Evolutionary conservation across 805 yeast species (phyloP).

Genomic region (Candida boleticola): DNA sequence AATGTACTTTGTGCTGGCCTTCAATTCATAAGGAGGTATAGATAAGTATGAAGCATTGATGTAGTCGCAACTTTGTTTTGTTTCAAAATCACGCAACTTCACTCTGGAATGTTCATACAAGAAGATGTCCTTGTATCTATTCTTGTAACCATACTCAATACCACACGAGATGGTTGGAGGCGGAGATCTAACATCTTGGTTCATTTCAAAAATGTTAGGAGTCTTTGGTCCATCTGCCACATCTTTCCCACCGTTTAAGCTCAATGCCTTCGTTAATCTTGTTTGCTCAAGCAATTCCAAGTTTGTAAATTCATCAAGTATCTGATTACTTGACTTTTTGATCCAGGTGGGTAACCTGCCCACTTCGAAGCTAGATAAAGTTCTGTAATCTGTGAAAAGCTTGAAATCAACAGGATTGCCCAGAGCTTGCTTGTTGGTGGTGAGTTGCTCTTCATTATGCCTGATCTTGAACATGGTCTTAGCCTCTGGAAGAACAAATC

Average conservation of each 20-base stretch:
- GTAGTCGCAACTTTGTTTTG: constrained; percentile 47
- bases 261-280: constrained; percentile 49
- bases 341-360: constrained; percentile 57
- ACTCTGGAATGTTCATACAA: constrained; percentile 88
- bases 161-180: constrained; percentile 63
- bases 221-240: background rate
- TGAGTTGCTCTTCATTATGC: constrained; percentile 49
- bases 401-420: constrained; percentile 8
- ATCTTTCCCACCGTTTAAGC: constrained; percentile 4
- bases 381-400: constrained; percentile 6
- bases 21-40: constrained; percentile 27
- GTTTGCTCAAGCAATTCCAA: constrained; percentile 70
- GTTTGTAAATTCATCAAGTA: constrained; percentile 48
- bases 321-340: constrained; percentile 12
- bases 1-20: constrained; percentile 35
- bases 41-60: constrained; percentile 82
- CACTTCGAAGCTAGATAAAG: constrained; percentile 15
- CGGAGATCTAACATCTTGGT: constrained; percentile 5
- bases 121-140: constrained; percentile 84
- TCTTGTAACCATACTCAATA: constrained; percentile 75
- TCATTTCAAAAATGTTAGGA: no score
- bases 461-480: constrained; percentile 39
- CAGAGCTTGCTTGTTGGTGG: constrained; percentile 10
- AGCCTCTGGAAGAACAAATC: constrained; percentile 51
- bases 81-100: constrained; percentile 35